phyloP scores from a whole-genome alignment of 768 basidiomycete species.

The Tulasnella sp. region DNA sequence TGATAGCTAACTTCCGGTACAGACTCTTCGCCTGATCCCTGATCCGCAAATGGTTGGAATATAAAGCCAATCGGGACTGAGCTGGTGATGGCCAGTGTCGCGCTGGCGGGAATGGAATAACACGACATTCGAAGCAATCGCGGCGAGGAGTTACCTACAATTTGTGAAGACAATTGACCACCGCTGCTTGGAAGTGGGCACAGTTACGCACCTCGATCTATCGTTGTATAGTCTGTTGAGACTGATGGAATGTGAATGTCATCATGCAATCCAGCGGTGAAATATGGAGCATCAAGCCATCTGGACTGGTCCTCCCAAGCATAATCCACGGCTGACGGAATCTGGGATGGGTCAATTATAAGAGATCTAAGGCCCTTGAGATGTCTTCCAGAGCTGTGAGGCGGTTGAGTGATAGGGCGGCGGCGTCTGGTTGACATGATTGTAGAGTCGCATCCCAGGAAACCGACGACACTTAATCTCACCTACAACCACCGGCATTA shows the following conservation, averaged over 20 bases:
- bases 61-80: slow-evolving; percentile 74
- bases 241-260: slow-evolving; percentile 59
- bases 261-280: slow-evolving; percentile 40
- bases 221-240: slow-evolving; percentile 77
- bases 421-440: not conserved
- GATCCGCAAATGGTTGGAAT: slow-evolving; percentile 82
- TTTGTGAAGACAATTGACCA: not conserved
- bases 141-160: slow-evolving; percentile 76
- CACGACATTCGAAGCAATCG: slow-evolving; percentile 83
- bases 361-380: slow-evolving; percentile 55
- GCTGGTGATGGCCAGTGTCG: slow-evolving; percentile 68
- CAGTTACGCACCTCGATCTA: slow-evolving; percentile 75
- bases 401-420: slow-evolving; percentile 24
- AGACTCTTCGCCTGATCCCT: slow-evolving; percentile 65
- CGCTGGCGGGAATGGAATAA: slow-evolving; percentile 75
- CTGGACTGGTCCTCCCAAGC: slow-evolving; percentile 67
- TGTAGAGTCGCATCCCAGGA: too few relatives aligned
- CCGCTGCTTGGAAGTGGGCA: not conserved
- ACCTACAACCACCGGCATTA: too few relatives aligned
- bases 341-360: slow-evolving; percentile 68
- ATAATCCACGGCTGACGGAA: slow-evolving; percentile 80
- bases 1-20: slow-evolving; percentile 69
- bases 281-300: slow-evolving; percentile 63
- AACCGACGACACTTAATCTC: too few relatives aligned
- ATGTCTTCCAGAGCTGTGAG: slow-evolving; percentile 31